Evolutionary conservation across 2,329 filamentous ascomycete species (phyloP).

Genomic region (Pseudonectria foliicola): DNA sequence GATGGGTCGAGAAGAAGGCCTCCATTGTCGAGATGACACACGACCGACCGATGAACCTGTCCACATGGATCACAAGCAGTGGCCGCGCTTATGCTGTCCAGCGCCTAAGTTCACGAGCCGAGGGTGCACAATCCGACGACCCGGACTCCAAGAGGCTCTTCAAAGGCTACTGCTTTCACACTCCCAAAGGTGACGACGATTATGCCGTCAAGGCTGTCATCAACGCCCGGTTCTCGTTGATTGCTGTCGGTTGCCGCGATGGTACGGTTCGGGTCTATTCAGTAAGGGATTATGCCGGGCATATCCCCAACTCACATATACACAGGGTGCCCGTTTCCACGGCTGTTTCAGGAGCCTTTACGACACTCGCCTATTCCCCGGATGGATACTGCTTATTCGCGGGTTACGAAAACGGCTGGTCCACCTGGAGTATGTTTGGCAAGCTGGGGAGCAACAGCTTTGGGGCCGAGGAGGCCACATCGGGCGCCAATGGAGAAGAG

Average conservation of each 20-base stretch:
- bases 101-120: conserved; percentile 42
- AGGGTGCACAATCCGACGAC: conserved; percentile 35
- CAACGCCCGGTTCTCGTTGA: conserved; percentile 89
- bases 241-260: conserved; percentile 76
- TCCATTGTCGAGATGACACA: conserved; percentile 80
- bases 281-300: conserved; percentile 86
- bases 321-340: conserved; percentile 63
- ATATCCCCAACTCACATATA: conserved; percentile 79
- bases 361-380: conserved; percentile 76
- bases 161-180: conserved; percentile 85
- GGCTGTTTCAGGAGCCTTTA: conserved; percentile 61
- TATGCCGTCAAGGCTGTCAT: conserved; percentile 70
- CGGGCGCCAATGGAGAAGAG: conserved; percentile 62
- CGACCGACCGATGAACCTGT: conserved; percentile 92
- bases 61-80: conserved; percentile 85
- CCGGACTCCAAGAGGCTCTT: conserved; percentile 62
- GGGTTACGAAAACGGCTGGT: conserved; percentile 89
- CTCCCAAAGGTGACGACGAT: conserved; percentile 51
- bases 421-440: conserved; percentile 95
- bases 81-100: conserved; percentile 90
- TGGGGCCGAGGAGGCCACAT: conserved; percentile 56
- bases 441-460: conserved; percentile 85
- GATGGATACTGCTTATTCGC: conserved; percentile 96
- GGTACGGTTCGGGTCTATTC: conserved; percentile 84
- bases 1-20: conserved; percentile 73